These are phyloP conservation scores for Juglanconis sp. DNA, from an alignment of 2,329 filamentous ascomycete genomes.

Conservation along the genomic window DNA sequence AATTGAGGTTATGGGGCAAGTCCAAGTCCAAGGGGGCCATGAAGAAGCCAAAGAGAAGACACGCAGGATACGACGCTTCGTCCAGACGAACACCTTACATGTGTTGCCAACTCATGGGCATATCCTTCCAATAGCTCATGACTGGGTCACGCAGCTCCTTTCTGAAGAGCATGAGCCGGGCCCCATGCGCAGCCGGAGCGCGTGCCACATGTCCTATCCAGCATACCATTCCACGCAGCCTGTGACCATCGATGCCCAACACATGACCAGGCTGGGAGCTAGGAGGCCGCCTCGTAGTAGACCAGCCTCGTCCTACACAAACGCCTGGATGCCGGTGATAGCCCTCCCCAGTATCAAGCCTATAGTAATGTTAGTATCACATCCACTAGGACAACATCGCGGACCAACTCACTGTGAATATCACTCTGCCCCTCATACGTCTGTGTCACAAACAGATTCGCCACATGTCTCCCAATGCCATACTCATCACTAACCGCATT, in stretches of 20 bases:
- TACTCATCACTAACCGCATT: conserved; percentile 99
- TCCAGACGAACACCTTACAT: background rate
- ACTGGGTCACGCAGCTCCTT: background rate
- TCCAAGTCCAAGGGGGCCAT: too few relatives aligned
- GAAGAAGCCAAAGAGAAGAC: too few relatives aligned
- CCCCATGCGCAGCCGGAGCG: background rate
- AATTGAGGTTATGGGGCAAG: too few relatives aligned
- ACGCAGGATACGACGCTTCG: too few relatives aligned
- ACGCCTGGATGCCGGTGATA: conserved; percentile 74
- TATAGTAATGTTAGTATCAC: conserved; percentile 35
- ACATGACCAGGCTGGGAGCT: background rate
- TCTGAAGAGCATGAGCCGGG: background rate
- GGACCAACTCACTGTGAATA: conserved; percentile 74
- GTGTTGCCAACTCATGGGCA: background rate
- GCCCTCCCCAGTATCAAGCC: conserved; percentile 64
- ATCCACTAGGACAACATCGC: conserved; percentile 12
- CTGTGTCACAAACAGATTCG: conserved; percentile 95
- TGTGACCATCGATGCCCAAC: background rate
- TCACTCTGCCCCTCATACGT: conserved; percentile 98
- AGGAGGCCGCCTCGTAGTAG: background rate
- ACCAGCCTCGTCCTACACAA: conserved; percentile 47
- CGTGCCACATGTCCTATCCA: background rate
- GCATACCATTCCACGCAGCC: background rate
- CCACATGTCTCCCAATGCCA: conserved; percentile 87
- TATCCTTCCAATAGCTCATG: background rate